A percentile compares a stretch with the other conserved stretches of the same genome.
These are phyloP conservation scores for Anaeramoeba flamelloides DNA, from an alignment of 78 protist species.

Conservation along the genomic window DNA sequence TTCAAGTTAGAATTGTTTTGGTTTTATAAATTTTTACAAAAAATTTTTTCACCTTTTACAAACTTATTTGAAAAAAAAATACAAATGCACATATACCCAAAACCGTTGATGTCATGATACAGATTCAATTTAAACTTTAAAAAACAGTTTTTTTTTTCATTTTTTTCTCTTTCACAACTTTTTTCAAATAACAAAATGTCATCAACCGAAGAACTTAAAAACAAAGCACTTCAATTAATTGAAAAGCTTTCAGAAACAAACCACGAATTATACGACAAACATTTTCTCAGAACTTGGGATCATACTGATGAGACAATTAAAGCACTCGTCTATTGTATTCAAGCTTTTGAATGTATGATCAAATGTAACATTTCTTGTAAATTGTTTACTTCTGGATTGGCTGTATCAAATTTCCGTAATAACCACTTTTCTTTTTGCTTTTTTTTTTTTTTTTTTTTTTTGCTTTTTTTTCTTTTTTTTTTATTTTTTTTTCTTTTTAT, in stretches of 20 bases:
- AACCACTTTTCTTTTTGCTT: neutral
- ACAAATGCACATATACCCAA: too few species aligned
- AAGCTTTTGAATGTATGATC: constrained; percentile 11
- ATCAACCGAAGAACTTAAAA: neutral
- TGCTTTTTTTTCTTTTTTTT: too few species aligned
- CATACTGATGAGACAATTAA: constrained; percentile 11
- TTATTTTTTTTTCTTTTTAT: too few species aligned
- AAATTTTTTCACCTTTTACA: too few species aligned
- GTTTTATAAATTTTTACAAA: too few species aligned
- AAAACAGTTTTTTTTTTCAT: too few species aligned
- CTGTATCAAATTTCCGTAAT: constrained; percentile 26
- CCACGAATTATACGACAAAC: neutral
- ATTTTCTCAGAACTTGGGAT: constrained; percentile 37
- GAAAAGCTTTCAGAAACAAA: constrained; percentile 15
- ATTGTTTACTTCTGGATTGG: constrained; percentile 17
- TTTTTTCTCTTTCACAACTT: neutral
- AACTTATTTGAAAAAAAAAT: too few species aligned
- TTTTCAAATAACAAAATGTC: neutral
- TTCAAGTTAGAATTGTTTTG: too few species aligned
- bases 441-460: too few species aligned
- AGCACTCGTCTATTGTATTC: constrained; percentile 7
- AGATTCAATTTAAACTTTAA: too few species aligned
- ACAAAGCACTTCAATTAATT: neutral
- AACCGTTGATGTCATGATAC: too few species aligned
- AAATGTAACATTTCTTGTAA: constrained; percentile 9